phyloP scores from a whole-genome alignment of 1,284 basidiomycete genomes.

The Laetiporus sulphureus region DNA sequence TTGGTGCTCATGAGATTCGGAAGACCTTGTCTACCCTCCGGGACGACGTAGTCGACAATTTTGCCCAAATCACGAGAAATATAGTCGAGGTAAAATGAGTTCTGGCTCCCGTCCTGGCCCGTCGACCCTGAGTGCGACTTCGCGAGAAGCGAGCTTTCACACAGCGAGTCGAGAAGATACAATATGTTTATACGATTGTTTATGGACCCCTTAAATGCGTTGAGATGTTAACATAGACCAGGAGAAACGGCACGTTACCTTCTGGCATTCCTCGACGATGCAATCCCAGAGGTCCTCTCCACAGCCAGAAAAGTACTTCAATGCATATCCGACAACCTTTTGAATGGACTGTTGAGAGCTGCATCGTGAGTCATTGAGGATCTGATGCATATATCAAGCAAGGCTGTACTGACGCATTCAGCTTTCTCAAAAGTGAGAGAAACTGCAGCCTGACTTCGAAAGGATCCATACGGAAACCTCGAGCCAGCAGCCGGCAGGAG shows the following conservation, averaged over 20 bases:
- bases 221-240: slow-evolving; percentile 5
- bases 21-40: slow-evolving; percentile 73
- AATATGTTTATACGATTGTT: slow-evolving; percentile 91
- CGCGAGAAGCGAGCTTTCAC: slow-evolving; percentile 67
- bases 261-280: slow-evolving; percentile 83
- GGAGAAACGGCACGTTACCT: slow-evolving; percentile 37
- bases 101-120: slow-evolving; percentile 32
- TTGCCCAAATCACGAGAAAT: slow-evolving; percentile 67
- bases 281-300: slow-evolving; percentile 96
- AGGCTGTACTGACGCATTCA: slow-evolving; percentile 67
- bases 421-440: slow-evolving; percentile 59
- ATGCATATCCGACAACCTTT: slow-evolving; percentile 80
- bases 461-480: slow-evolving; percentile 57
- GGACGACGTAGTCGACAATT: slow-evolving; percentile 80
- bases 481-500: slow-evolving; percentile 20
- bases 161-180: slow-evolving; percentile 86
- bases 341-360: slow-evolving; percentile 88
- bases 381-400: slow-evolving; percentile 13
- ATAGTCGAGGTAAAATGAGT: slow-evolving; percentile 67
- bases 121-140: slow-evolving; percentile 46
- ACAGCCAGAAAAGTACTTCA: slow-evolving; percentile 78
- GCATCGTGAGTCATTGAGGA: slow-evolving; percentile 25
- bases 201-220: slow-evolving; percentile 59
- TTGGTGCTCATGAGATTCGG: slow-evolving; percentile 81
- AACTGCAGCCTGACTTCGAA: slow-evolving; percentile 91